These are phyloP conservation scores for Usnea hakonensis DNA, from an alignment of 495 filamentous ascomycete species.

Conservation along the genomic window DNA sequence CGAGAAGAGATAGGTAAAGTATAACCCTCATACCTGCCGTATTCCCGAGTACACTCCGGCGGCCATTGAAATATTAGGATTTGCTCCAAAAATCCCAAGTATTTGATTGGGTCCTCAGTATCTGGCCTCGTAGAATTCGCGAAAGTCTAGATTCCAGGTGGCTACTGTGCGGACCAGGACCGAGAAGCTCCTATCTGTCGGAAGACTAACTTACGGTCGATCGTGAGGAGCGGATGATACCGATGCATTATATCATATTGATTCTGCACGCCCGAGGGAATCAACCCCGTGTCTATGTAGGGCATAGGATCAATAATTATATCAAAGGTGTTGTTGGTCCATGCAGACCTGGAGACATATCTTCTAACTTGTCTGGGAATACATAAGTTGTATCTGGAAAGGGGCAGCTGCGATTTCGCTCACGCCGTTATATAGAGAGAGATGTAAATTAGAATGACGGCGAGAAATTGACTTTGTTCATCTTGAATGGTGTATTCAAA, in stretches of 20 bases:
- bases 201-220: neutral
- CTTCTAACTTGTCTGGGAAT: too few relatives aligned
- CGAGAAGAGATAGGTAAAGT: slow-evolving; percentile 29
- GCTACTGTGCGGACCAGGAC: neutral
- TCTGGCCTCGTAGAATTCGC: neutral
- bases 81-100: neutral
- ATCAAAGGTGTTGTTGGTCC: neutral
- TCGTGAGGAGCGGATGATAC: neutral
- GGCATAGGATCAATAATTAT: neutral
- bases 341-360: neutral
- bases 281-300: neutral
- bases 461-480: too few relatives aligned
- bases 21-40: neutral
- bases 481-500: too few relatives aligned
- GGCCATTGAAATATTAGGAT: neutral
- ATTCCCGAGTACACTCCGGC: neutral
- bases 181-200: neutral
- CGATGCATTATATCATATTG: neutral
- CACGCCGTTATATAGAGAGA: neutral
- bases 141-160: neutral
- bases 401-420: neutral
- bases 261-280: neutral
- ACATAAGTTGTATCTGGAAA: neutral
- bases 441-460: too few relatives aligned
- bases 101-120: neutral